Evolutionary conservation across 106 monocot genomes (phyloP), one percentile per base, ranked within the genome.

Genomic region (Platanthera guangdongensis): DNA sequence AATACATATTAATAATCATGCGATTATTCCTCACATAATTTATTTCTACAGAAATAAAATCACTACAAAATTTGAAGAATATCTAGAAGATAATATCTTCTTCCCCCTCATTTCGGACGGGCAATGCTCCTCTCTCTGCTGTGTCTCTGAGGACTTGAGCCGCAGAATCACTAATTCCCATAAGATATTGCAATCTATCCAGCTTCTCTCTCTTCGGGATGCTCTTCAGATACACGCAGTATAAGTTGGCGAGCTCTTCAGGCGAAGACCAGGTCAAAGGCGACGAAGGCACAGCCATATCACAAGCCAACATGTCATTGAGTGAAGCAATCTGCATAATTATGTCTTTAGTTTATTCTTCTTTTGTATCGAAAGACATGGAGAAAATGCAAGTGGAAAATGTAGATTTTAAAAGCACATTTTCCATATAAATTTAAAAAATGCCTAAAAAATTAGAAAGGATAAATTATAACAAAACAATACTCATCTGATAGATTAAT

Each of bases 71-170:
- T 49, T 76, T 76, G 12, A 49, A 1, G 15, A 14, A 28, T 21
- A n/a, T 57, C 73, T 88, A 97, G 68, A 97, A 97, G 16, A 74
- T 86, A 77, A 93, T 88, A 68, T 97, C 93, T 78, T 93, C 96
- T 78, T 93, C 95, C 79, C 92, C 90, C 51, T 92, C 90, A 14
- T 84, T 82, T 49, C 48, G 89, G 10, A 89, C 72, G 9, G 87
- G 78, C 25, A 89, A 53, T 32, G 51, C 78, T 52, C 91, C 94
- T 57, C 85, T 74, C 62, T 89, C 89, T n/a, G 94, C 99, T 0
- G 82, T 75, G 71, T 99, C 92, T 55, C 77, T 78, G 30, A 99
- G 82, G 10, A 76, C 22, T 9, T 80, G 71, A 30, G 94, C 99
- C 75, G 92, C 71, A 16, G 85, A 78, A 57, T 94, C 91, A 45